Base-by-base conservation (phyloP, 257 asterid genomes). In the Solanum peruvianum region DNA sequence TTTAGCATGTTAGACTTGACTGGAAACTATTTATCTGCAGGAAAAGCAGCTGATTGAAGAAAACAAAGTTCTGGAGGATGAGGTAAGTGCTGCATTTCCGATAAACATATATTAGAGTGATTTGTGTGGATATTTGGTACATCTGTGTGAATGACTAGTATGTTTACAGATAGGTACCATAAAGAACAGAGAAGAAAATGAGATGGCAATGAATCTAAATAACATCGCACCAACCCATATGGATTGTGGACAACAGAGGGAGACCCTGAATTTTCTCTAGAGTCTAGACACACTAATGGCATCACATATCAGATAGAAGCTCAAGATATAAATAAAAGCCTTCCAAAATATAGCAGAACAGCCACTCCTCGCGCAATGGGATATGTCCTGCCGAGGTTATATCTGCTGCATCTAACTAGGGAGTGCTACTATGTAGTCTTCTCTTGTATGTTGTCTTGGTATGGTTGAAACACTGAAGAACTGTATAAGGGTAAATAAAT, bases 41-140 rank as follows among this genome's bases (percentile, higher is more conserved):
- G 96, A 90, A 83, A 91, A 87, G 88, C 72, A 42, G 87, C 92
- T 92, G 85, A 90, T 9, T 7, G 93, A 91, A 86, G 95, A 92
- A 87, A 92, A 91, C 69, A 86, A 70, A 89, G 75, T 33, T 87
- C 93, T 93, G 87, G 86, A 87, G 86, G 90, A 93, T 84, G 52
- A 89, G 94, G 95, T 93, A 52, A 25, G 42, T 45, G 25, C 21
- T 80, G 67, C 84, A 27, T 14, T 80, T 47, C 18, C 2, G 6
- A 66, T 77, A 44, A 44, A 25, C 62, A 44, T n/a, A 78, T 45
- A 45, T 45, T 41, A 76, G 83, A 23, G 37, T 76, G 58, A 76
- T 76, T 27, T 85, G 70, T 70, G 71, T 13, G 39, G 77, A 11
- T 5, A 29, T 85, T 71, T 85, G 7, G 83, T 77, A 8, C 20